These are phyloP conservation scores for Colletotrichum neosansevieriae DNA, from an alignment of 2,329 filamentous ascomycete species.

Conservation along the genomic window DNA sequence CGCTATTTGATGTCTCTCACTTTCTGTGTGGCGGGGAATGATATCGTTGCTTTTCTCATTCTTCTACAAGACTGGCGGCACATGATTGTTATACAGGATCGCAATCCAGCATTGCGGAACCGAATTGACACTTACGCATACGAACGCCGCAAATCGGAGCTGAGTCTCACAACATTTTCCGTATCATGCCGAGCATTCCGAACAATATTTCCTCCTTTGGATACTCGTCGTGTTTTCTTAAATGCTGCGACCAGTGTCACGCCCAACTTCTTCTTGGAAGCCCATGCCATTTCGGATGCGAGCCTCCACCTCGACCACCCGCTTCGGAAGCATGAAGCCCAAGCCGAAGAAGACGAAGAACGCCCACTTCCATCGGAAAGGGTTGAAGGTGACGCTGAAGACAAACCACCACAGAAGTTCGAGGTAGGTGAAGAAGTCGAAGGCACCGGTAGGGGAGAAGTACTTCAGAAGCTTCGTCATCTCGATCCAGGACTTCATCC, in stretches of 20 bases:
- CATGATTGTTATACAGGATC: background rate
- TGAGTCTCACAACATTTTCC: constrained; percentile 6
- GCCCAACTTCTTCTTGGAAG: constrained; percentile 45
- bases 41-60: constrained; percentile 8
- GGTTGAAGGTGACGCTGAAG: constrained; percentile 83
- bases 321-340: constrained; percentile 73
- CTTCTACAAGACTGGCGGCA: background rate
- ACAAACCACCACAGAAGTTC: constrained; percentile 89
- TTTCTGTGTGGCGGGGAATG: background rate
- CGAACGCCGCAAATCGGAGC: background rate
- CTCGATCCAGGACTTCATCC: constrained; percentile 90
- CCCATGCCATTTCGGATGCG: constrained; percentile 66
- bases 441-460: constrained; percentile 77
- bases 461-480: constrained; percentile 81
- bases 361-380: constrained; percentile 92
- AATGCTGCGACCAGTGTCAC: constrained; percentile 50
- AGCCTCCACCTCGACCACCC: constrained; percentile 76
- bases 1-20: background rate
- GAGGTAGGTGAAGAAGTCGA: constrained; percentile 91
- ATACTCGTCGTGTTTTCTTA: constrained; percentile 34
- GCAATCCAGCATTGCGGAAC: background rate
- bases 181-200: background rate
- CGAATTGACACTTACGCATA: background rate
- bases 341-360: constrained; percentile 84
- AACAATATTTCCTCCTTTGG: background rate